Conservation (phyloP, 495 filamentous ascomycete species). For the Lasiosphaeria hispida region DNA sequence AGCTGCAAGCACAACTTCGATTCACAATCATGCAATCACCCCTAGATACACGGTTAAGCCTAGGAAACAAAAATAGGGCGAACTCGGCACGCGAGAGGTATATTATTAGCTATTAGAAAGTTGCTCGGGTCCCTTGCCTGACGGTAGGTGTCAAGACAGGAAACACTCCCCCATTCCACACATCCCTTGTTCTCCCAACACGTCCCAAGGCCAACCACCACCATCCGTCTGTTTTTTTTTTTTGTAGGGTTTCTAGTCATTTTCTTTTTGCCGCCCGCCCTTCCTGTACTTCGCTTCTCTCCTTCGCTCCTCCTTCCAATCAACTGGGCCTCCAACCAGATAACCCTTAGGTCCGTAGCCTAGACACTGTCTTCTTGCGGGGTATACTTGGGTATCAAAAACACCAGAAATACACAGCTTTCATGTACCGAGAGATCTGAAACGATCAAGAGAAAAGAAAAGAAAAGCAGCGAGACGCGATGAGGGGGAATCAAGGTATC, state of each 20-base stretch:
- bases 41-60: no score
- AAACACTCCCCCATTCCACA: not conserved
- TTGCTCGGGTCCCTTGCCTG: slow-evolving; percentile 8
- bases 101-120: slow-evolving; percentile 37
- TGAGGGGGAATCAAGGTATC: slow-evolving; percentile 30
- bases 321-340: slow-evolving; percentile 2
- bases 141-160: slow-evolving; percentile 18
- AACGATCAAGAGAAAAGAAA: slow-evolving; percentile 17
- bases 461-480: slow-evolving; percentile 5
- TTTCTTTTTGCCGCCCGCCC: not conserved
- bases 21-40: no score
- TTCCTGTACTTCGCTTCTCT: not conserved
- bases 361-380: slow-evolving; percentile 13
- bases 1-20: no score
- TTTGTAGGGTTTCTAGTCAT: not conserved
- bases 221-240: not conserved
- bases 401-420: slow-evolving; percentile 22
- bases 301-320: not conserved
- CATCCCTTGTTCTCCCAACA: not conserved
- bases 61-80: slow-evolving; percentile 12
- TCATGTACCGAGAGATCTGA: slow-evolving; percentile 22
- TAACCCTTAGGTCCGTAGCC: slow-evolving; percentile 4
- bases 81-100: slow-evolving; percentile 36
- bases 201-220: slow-evolving; percentile 2
- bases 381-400: slow-evolving; percentile 40